Evolutionary conservation across 2,329 filamentous ascomycete genomes (phyloP), one percentile per base, ranked within the genome.

Genomic region (Arthrobotrys megalospora): DNA sequence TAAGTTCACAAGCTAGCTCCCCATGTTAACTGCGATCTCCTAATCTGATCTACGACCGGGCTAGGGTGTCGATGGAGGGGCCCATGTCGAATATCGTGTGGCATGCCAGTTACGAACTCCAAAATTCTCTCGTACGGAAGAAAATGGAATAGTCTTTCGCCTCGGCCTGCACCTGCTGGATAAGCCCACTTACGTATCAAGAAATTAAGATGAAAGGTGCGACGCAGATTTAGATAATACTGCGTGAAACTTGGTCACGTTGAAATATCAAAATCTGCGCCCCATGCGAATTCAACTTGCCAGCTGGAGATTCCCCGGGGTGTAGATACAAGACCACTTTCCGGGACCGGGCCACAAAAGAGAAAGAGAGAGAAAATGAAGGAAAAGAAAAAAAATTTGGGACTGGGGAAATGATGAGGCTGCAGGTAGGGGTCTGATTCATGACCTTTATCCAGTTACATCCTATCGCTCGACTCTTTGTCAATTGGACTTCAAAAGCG

Each of bases 161-260:
- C 66, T 71, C 50, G 73, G 73, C 65, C 38, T 67, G 41, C 55
- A 68, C 43, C 69, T 67, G 50, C 63, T 75, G 19, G 70, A 45
- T 50, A 63, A 45, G 52, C 12, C 34, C 48, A 45, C 53, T 36
- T 52, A 53, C 62, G 73, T 77, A 71, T 71, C 43, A 70, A 66
- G 73, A 45, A 70, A 71, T 65, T 66, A 67, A 77, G 66, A 71
- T 67, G 73, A 71, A 77, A 34, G 62, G 48, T 70, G 43, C 50
- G 43, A 60, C 52, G 60, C 73, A 63, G 52, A 66, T 67, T 71
- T 52, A 43, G 60, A 52, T 16, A 70, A 60, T 71, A 16, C 43
- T 53, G 32, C 55, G 73, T 63, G 73, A 71, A 77, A 60, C 38
- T 65, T 66, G 60, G 60, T 77, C 73, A 77, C 62, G 52, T 48